Base-by-base conservation (phyloP, 1,139 yeast species). In the Lodderomyces theae region DNA sequence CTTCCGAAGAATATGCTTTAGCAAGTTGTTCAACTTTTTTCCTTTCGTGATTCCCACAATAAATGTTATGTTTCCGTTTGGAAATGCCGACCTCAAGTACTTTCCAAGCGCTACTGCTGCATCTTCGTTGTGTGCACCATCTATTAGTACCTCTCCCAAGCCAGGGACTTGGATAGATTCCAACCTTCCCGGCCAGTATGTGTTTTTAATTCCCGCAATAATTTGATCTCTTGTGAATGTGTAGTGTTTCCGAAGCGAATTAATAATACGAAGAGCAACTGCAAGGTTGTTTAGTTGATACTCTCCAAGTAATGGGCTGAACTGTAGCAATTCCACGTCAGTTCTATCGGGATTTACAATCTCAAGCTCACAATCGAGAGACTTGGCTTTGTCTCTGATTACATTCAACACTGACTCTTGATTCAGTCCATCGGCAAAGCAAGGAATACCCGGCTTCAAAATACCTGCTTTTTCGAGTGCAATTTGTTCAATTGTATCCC, bases 101-200 rank as follows among this genome's bases (percentile, higher is more conserved):
- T 56, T 58, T 0, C 72, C 75, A 29, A 92, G 65, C 52, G 84
- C 88, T 19, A 65, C 61, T 0, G 96, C 95, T 0, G 97, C 95
- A 48, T 82, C 80, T 15, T 79, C 80, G 56, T 92, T 92, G 58
- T 92, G 98, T 0, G 97, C 97, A 2, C 98, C 98, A 61, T 92
- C 98, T 2, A 89, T 51, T 6, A 88, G 60, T 0, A 83, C 63
- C 3, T 49, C 49, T 1, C 57, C 44, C 1, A 56, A 42, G 2
- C 50, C 55, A 5, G 60, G 55, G 25, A 60, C 60, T 2, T 50
- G 44, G 2, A 80, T 38, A 1, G 53, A 36, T 49, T 84, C 90
- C 31, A 85, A 60, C 49, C 90, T 61, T 1, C 85, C 85, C 3
- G 84, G 82, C 87, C 88, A 80, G 25, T 56, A 50, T 0, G 80